Percentiles rank a stretch among this genome's conserved stretches.
Conservation (phyloP, 108 stramenopile genomes). For the Asterionellopsis glacialis region DNA sequence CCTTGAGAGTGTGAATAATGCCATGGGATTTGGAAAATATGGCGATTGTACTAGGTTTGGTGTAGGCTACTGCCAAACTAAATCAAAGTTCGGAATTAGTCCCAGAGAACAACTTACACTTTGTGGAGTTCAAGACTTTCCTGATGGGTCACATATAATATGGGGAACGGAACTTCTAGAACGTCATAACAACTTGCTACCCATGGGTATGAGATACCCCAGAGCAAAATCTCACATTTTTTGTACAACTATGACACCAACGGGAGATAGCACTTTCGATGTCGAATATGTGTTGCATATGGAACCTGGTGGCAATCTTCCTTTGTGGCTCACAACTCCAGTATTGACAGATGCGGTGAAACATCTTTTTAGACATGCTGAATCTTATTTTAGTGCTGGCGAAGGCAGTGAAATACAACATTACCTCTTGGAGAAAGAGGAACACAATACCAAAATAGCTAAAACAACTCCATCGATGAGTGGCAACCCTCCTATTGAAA, state of each 20-base stretch:
- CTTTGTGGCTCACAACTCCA: conserved; percentile 50
- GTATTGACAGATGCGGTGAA: conserved; percentile 46
- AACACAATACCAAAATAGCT: no score
- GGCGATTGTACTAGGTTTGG: conserved; percentile 50
- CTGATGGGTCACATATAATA: conserved; percentile 35
- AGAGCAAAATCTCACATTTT: conserved; percentile 47
- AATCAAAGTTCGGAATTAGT: conserved; percentile 30
- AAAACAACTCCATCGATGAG: no score
- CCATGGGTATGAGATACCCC: conserved; percentile 14
- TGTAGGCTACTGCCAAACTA: conserved; percentile 46
- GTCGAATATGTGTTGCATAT: conserved; percentile 59
- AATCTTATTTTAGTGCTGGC: conserved; percentile 8
- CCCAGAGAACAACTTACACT: conserved; percentile 52
- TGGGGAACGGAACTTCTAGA: conserved; percentile 60
- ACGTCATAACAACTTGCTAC: conserved; percentile 53
- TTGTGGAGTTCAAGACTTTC: conserved; percentile 54
- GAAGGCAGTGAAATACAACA: not conserved
- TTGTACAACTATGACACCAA: conserved; percentile 41
- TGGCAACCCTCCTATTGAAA: no score
- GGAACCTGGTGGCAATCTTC: conserved; percentile 52
- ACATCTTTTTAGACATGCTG: conserved; percentile 42
- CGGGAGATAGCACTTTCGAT: conserved; percentile 50
- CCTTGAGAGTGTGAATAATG: conserved; percentile 50
- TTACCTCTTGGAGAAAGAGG: not conserved
- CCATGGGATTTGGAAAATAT: conserved; percentile 43